Percentiles rank a stretch among this genome's conserved stretches.
phyloP scores from a whole-genome alignment of 2,329 filamentous ascomycete species.

The Pseudonectria foliicola region DNA sequence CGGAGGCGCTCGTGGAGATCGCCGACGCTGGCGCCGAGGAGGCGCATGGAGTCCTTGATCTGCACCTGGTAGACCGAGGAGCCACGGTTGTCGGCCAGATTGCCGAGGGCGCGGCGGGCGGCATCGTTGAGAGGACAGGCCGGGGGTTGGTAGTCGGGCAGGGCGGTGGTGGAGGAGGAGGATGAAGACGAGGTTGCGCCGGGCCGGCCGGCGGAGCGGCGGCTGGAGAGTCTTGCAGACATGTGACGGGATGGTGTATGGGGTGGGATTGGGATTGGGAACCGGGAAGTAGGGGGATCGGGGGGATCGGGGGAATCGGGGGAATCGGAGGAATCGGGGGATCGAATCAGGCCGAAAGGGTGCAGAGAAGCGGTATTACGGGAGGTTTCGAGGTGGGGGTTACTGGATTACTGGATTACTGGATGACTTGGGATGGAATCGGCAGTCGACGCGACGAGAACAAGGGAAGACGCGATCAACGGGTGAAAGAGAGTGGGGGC shows the following conservation, averaged over 20 bases:
- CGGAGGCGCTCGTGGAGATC: slow-evolving; percentile 42
- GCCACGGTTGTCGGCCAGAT: slow-evolving; percentile 35
- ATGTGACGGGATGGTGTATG: slow-evolving; percentile 13
- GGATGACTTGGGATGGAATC: too few species aligned
- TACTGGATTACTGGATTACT: too few species aligned
- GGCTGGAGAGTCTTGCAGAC: slow-evolving; percentile 28
- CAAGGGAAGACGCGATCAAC: too few species aligned
- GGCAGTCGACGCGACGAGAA: too few species aligned
- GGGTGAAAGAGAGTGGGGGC: too few species aligned
- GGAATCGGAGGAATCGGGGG: too few species aligned
- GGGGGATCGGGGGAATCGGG: too few species aligned
- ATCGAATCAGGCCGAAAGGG: too few species aligned
- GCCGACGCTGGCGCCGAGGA: slow-evolving; percentile 39
- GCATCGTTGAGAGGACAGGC: slow-evolving; percentile 36
- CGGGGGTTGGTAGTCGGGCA: slow-evolving; percentile 46
- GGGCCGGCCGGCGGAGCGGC: slow-evolving; percentile 14
- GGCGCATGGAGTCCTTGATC: slow-evolving; percentile 35
- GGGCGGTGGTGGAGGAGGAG: slow-evolving; percentile 17
- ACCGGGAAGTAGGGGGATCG: too few species aligned
- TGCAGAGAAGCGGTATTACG: too few species aligned
- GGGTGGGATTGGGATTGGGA: not conserved
- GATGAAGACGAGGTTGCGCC: slow-evolving; percentile 10
- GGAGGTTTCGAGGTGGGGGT: too few species aligned
- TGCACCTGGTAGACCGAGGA: slow-evolving; percentile 38
- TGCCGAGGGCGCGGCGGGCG: slow-evolving; percentile 32